A percentile compares a stretch with the other conserved stretches of the same genome.
Evolutionary conservation across 2,329 filamentous ascomycete species (phyloP).

Genomic region (Pseudogymnoascus sp.): DNA sequence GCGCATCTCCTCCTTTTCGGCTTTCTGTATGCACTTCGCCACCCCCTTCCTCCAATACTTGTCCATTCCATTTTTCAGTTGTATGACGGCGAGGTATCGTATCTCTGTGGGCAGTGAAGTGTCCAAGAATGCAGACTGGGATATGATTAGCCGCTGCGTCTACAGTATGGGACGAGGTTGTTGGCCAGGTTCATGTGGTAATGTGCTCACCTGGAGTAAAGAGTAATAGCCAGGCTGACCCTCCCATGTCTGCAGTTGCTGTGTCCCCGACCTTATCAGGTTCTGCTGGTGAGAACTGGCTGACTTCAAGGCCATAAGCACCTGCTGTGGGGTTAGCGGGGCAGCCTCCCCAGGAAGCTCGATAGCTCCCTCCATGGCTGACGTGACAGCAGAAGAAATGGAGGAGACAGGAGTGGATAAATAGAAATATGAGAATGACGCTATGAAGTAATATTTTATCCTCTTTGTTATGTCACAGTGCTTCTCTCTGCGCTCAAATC

Average conservation of each 20-base stretch:
- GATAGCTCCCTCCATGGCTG: slow-evolving; percentile 59
- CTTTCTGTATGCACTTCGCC: slow-evolving; percentile 58
- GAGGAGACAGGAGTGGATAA: background rate
- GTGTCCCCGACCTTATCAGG: slow-evolving; percentile 56
- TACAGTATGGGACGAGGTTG: background rate
- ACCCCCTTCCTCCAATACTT: slow-evolving; percentile 73
- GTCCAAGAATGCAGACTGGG: slow-evolving; percentile 72
- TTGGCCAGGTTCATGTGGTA: background rate
- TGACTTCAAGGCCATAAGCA: slow-evolving; percentile 56
- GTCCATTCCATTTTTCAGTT: slow-evolving; percentile 94
- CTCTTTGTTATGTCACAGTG: background rate
- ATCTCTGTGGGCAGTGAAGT: slow-evolving; percentile 67
- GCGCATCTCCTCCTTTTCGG: slow-evolving; percentile 72
- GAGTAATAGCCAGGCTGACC: slow-evolving; percentile 58
- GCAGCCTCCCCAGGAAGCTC: slow-evolving; percentile 78
- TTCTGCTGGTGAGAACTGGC: slow-evolving; percentile 55
- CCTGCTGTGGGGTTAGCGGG: slow-evolving; percentile 55
- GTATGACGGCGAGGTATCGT: slow-evolving; percentile 84
- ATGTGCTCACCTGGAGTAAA: slow-evolving; percentile 52
- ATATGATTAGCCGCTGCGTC: slow-evolving; percentile 9
- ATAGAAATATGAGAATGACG: background rate
- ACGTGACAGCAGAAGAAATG: background rate
- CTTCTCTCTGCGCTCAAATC: background rate
- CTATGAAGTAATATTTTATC: background rate
- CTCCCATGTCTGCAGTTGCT: slow-evolving; percentile 69